Evolutionary conservation across 352 stramenopile species (phyloP).

Genomic region (Phytophthora uliginosa): DNA sequence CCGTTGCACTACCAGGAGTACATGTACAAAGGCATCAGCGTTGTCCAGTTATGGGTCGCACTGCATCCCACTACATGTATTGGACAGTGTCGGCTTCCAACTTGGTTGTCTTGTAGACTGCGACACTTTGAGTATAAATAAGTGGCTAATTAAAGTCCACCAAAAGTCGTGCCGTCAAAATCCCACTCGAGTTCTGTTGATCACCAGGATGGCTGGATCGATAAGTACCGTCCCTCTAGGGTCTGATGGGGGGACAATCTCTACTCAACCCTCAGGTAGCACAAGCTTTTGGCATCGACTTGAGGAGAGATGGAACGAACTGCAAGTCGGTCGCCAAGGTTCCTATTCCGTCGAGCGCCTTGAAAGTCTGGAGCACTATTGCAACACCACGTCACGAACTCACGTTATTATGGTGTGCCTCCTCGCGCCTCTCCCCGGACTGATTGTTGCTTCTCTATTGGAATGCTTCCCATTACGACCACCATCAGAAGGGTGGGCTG

Average conservation of each 20-base stretch:
- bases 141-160: no score
- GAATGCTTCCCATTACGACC: neutral
- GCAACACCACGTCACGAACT: neutral
- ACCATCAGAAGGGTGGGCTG: neutral
- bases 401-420: neutral
- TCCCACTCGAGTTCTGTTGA: neutral
- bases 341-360: conserved; percentile 2
- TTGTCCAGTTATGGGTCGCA: no score
- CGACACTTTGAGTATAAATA: no score
- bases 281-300: neutral
- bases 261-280: neutral
- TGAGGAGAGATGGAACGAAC: conserved; percentile 2
- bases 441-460: neutral
- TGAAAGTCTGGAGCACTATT: conserved; percentile 7
- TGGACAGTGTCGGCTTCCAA: no score
- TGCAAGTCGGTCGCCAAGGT: conserved; percentile 9
- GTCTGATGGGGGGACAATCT: neutral
- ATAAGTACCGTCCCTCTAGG: neutral
- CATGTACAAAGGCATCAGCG: no score
- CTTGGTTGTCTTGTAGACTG: no score
- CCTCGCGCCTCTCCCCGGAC: neutral
- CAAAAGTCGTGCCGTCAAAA: neutral
- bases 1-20: no score
- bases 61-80: no score
- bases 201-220: neutral